Evolutionary conservation across 805 yeast species (phyloP).

Genomic region (Cyberlindnera bimundalis): DNA sequence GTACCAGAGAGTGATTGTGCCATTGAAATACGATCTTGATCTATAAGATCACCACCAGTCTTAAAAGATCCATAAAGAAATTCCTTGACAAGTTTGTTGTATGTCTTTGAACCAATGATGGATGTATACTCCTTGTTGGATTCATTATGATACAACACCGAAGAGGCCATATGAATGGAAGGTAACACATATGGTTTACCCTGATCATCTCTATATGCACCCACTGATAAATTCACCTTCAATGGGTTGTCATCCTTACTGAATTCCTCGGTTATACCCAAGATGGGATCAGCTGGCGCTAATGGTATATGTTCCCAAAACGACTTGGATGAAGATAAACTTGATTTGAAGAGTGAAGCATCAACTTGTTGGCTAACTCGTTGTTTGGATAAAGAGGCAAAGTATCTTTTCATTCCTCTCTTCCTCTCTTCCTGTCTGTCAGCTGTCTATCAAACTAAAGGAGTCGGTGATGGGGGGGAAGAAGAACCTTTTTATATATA

Average conservation of each 20-base stretch:
- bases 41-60: constrained; percentile 51
- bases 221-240: constrained; percentile 49
- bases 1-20: constrained; percentile 94
- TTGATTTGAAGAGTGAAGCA: constrained; percentile 4
- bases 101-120: constrained; percentile 73
- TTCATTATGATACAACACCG: constrained; percentile 23
- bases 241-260: constrained; percentile 56
- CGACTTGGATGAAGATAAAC: constrained; percentile 3
- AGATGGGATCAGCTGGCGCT: constrained; percentile 85
- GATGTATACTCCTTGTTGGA: constrained; percentile 84
- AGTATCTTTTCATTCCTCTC: background rate
- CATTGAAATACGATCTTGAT: constrained; percentile 63
- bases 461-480: background rate
- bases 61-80: constrained; percentile 69
- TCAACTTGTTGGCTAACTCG: background rate
- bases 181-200: constrained; percentile 88
- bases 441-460: background rate
- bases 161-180: constrained; percentile 59
- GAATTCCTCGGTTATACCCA: constrained; percentile 75
- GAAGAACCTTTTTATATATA: background rate
- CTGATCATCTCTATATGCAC: constrained; percentile 84
- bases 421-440: no score
- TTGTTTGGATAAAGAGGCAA: constrained; percentile 11
- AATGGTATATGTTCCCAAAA: constrained; percentile 18
- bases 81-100: constrained; percentile 61